Percentiles rank a stretch among this genome's conserved stretches.
Evolutionary conservation across 306 rosid species (phyloP).

Genomic region (Quercus berberidifolia): DNA sequence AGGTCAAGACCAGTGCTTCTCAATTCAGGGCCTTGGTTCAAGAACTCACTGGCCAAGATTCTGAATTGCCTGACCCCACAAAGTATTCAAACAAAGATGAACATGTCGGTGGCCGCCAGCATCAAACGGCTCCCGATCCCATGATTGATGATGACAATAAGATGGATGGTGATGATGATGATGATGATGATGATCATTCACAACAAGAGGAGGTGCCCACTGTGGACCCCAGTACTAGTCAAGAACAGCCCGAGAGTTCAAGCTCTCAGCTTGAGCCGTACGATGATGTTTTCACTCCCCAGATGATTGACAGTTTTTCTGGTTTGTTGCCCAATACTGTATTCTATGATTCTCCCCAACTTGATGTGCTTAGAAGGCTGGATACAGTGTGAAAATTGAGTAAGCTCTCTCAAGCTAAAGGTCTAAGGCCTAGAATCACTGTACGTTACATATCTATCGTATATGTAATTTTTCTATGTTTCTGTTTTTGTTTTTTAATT

Average conservation of each 20-base stretch:
- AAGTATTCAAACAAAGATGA: slow-evolving; percentile 13
- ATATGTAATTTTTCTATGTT: too few relatives aligned
- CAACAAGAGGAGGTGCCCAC: slow-evolving; percentile 8
- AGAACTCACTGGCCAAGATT: slow-evolving; percentile 71
- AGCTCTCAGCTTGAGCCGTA: slow-evolving; percentile 24
- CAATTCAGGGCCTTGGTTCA: slow-evolving; percentile 63
- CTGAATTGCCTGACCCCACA: slow-evolving; percentile 53
- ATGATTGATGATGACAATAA: not conserved
- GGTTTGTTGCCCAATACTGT: slow-evolving; percentile 29
- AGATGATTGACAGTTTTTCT: slow-evolving; percentile 51
- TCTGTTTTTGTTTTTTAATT: too few relatives aligned
- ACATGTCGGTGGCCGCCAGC: not conserved
- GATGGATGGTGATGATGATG: not conserved
- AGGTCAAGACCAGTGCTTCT: slow-evolving; percentile 53
- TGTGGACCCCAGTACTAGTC: slow-evolving; percentile 7
- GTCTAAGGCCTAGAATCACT: too few relatives aligned
- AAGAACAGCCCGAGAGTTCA: slow-evolving; percentile 16
- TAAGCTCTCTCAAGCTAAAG: slow-evolving; percentile 2
- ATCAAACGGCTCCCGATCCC: not conserved
- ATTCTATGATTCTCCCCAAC: slow-evolving; percentile 36
- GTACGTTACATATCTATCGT: too few relatives aligned
- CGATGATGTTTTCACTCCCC: slow-evolving; percentile 51
- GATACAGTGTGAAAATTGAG: slow-evolving; percentile 28
- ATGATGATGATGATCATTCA: not conserved
- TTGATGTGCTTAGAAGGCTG: slow-evolving; percentile 20